Evolutionary conservation across 148 eudicot species (phyloP).

Genomic region (Spergularia marina): DNA sequence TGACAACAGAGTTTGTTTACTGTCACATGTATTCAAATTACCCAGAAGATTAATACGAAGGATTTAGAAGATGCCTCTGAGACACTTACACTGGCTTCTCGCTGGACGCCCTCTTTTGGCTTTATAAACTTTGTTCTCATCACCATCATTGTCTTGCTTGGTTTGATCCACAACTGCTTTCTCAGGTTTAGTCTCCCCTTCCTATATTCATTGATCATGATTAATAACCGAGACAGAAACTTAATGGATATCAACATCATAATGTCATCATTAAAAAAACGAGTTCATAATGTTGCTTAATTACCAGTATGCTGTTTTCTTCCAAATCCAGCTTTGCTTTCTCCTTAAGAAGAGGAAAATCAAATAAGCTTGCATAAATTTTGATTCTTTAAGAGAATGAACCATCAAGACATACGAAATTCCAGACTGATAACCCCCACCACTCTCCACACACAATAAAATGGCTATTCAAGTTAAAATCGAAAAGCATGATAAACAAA

Average conservation of each 20-base stretch:
- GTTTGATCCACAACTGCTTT: slow-evolving; percentile 12
- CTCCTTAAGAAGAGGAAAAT: not conserved
- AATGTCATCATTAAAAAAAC: not conserved
- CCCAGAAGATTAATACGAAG: not conserved
- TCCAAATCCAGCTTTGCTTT: slow-evolving; percentile 1
- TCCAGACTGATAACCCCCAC: not conserved
- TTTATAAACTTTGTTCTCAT: slow-evolving; percentile 20
- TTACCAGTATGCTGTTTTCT: slow-evolving; percentile 14
- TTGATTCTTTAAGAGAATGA: not conserved
- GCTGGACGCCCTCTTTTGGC: slow-evolving; percentile 20
- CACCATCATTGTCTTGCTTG: slow-evolving; percentile 4
- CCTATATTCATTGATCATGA: slow-evolving; percentile 12
- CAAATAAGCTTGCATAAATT: not conserved
- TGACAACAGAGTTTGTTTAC: not conserved
- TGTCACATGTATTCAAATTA: not conserved
- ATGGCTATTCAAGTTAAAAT: not conserved
- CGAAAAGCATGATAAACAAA: not conserved
- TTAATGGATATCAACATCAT: not conserved
- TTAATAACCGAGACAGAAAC: not conserved
- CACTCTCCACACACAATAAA: not conserved
- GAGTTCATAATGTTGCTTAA: not conserved
- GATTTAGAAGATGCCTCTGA: not conserved
- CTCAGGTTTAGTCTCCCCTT: slow-evolving; percentile 15
- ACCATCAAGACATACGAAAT: not conserved
- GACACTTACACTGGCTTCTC: slow-evolving; percentile 29